These are phyloP conservation scores for Orbilia blumenaviensis DNA, from an alignment of 2,329 filamentous ascomycete species.

Conservation along the genomic window DNA sequence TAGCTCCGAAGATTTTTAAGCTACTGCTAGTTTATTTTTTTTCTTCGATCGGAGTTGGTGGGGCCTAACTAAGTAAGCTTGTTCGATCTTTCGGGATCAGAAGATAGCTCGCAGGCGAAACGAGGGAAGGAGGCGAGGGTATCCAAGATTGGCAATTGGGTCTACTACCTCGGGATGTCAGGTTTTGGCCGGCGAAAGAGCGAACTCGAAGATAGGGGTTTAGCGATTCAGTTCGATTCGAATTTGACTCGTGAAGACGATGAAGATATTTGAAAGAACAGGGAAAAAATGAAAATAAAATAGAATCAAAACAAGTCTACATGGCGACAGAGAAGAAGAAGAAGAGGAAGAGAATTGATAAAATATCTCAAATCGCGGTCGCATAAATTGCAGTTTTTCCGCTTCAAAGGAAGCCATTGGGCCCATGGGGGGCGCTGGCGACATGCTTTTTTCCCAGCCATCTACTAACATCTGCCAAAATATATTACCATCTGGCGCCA, in stretches of 20 bases:
- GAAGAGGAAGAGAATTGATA: background rate
- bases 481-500: too few relatives aligned
- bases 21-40: background rate
- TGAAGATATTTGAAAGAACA: background rate
- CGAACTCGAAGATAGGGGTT: background rate
- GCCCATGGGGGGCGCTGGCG: background rate
- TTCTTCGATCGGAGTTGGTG: constrained; percentile 5
- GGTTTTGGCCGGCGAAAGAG: background rate
- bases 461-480: background rate
- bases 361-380: background rate
- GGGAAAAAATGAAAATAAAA: background rate
- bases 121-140: constrained; percentile 1
- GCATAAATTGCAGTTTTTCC: background rate
- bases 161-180: background rate
- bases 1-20: background rate
- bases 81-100: constrained; percentile 32
- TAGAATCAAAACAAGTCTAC: background rate
- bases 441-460: background rate
- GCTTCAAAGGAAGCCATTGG: background rate
- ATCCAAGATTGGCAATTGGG: background rate
- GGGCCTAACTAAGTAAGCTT: background rate
- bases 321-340: background rate
- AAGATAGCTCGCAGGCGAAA: constrained; percentile 17
- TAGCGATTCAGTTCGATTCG: background rate
- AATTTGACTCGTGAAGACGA: background rate